Conservation (phyloP, 1,284 basidiomycete genomes). For the Lentinula novae-zelandiae region DNA sequence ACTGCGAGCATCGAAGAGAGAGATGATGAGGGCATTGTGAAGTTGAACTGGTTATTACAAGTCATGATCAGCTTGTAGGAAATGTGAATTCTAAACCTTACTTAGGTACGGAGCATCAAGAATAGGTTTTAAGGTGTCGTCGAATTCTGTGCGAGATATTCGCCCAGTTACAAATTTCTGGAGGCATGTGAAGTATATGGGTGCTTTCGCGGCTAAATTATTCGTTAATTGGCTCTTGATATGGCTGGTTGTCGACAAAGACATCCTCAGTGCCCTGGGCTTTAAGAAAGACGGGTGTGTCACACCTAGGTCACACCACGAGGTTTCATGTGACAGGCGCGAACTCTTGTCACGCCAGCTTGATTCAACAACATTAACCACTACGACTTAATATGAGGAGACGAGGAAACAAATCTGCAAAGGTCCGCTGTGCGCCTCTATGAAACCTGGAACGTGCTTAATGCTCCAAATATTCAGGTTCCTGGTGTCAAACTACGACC, state of each 20-base stretch:
- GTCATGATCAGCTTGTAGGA: not conserved
- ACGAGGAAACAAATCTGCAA: constrained; percentile 8
- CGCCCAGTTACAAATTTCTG: constrained; percentile 64
- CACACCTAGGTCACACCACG: constrained; percentile 4
- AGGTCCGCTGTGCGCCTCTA: not conserved
- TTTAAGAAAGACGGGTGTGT: not conserved
- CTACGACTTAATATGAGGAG: constrained; percentile 1
- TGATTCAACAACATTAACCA: not conserved
- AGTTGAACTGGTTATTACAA: constrained; percentile 53
- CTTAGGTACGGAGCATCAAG: constrained; percentile 62
- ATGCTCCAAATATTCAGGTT: constrained; percentile 39
- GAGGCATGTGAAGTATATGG: constrained; percentile 59
- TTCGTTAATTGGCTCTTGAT: constrained; percentile 64
- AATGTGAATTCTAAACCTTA: constrained; percentile 24
- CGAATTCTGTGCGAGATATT: constrained; percentile 72
- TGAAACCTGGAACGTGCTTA: not conserved
- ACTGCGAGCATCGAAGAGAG: constrained; percentile 73
- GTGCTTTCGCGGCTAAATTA: constrained; percentile 58
- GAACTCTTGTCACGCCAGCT: not conserved
- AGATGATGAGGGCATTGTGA: constrained; percentile 78
- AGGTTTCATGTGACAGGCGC: not conserved
- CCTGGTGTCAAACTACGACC: constrained; percentile 76
- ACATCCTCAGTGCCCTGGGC: constrained; percentile 42
- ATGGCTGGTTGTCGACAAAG: constrained; percentile 69
- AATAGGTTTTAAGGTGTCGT: constrained; percentile 59